Evolutionary conservation across 2,329 filamentous ascomycete species (phyloP), one percentile per base, ranked within the genome.

Genomic region (Aspergillus chevalieri): DNA sequence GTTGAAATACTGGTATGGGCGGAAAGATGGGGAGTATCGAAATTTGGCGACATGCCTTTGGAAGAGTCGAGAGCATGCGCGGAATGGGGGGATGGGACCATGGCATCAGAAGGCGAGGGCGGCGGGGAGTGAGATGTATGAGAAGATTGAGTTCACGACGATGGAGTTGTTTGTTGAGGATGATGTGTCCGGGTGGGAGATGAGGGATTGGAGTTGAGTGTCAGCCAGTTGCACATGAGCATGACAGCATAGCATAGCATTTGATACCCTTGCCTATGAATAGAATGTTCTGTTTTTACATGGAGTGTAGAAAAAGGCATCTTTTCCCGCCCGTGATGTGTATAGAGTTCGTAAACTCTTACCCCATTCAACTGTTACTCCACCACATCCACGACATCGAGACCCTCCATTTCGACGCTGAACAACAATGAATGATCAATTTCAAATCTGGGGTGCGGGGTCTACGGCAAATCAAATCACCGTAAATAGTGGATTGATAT

Each of bases 1-100:
- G 63, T 71, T 95, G 63, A 95, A 95, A 80, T 95, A 96, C 70
- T 95, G 91, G 89, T 95, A 94, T 67, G 89, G 89, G 2, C 76
- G 74, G 30, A 84, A 86, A 17, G 83, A 94, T 70, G 73, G 67
- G 41, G 76, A 86, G 46, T 78, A 85, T 53, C 77, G 82, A 62
- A 95, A 95, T 71, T 69, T 96, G 60, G 91, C 91, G 41, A 95
- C 90, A 44, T 90, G 84, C 78, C 65, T 88, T 72, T 76, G 80
- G 82, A 67, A 83, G 71, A 68, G 79, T 75, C 68, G 74, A 9
- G 65, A 81, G 73, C 72, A 81, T 78, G 69, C 80, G 74, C 70
- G 86, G 77, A 70, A 80, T 68, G 68, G 86, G 69, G 77, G 80
- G 1, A 59, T 62, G 2, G 80, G 80, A 0, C 78, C 78, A 9